phyloP scores from a whole-genome alignment of 2,329 filamentous ascomycete species.

The Leptographium procerum region DNA sequence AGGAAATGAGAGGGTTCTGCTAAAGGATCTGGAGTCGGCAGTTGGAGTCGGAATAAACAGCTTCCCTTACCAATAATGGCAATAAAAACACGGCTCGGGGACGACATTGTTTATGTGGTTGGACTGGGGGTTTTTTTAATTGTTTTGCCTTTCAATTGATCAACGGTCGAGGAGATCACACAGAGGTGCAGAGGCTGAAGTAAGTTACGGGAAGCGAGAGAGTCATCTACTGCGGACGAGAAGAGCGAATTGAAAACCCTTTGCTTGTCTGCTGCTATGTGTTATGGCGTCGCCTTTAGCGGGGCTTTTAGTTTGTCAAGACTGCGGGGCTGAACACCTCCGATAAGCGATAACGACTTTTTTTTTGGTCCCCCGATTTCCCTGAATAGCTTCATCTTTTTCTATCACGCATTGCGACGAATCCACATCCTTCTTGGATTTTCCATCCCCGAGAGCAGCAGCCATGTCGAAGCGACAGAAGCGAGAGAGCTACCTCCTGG shows the following conservation, averaged over 20 bases:
- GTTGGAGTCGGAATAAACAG: too few species aligned
- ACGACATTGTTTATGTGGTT: constrained; percentile 23
- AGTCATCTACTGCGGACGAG: not conserved
- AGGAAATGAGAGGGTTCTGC: too few species aligned
- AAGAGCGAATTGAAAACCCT: not conserved
- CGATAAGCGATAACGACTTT: not conserved
- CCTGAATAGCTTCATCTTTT: not conserved
- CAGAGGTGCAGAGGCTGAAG: not conserved
- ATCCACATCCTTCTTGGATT: too few species aligned
- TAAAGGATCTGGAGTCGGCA: not conserved
- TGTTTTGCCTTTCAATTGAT: not conserved
- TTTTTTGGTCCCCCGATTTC: not conserved
- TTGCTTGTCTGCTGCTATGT: not conserved
- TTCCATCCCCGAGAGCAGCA: not conserved
- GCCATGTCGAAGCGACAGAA: constrained; percentile 43
- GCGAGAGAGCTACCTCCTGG: constrained; percentile 48
- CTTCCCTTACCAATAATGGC: constrained; percentile 18
- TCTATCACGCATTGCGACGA: not conserved
- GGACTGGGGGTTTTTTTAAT: too few species aligned
- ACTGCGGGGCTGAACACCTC: not conserved
- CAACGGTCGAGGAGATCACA: not conserved
- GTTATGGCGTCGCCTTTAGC: not conserved
- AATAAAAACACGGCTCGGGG: constrained; percentile 37
- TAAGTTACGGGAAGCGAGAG: not conserved
- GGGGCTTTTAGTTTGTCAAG: not conserved